Base-by-base conservation (phyloP, 768 basidiomycete genomes). In the Botryobasidium botryosum region DNA sequence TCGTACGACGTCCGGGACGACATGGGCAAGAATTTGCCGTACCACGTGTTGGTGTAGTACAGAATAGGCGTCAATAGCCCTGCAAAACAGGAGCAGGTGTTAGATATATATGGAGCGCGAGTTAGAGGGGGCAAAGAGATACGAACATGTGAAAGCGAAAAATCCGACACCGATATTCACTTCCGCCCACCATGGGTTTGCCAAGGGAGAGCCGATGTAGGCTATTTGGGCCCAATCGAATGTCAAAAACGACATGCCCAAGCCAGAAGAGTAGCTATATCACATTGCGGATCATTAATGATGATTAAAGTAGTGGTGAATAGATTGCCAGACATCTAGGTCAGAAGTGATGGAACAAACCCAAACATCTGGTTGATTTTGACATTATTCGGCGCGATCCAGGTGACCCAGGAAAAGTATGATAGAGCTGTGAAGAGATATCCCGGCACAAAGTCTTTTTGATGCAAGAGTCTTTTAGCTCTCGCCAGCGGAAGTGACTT, bases 351-450 rank as follows among this genome's bases (percentile, higher is more conserved):
- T n/a, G n/a, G n/a, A n/a, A n/a, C n/a, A n/a, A n/a, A n/a, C 10
- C 83, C 82, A 51, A 86, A 85, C 55, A 85, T 60, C 54, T 79
- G 74, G 58, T 84, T 86, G 54, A 75, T 69, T 39, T 59, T 64
- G 40, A 77, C 51, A 51, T 83, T 79, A 38, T 77, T 51, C 0
- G 83, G 84, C 1, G 63, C 75, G 42, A 86, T 82, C 83, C 87
- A 91, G 66, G 84, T 87, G 31, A 76, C 74, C 83, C 86, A 91
- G 58, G 77, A 85, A 67, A 91, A 90, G 45, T 82, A 63, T 54
- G 79, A 83, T 40, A 90, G 67, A 10, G 71, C 83, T 6, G 68
- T 65, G 69, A 82, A 83, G 48, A 82, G 62, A 57, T 79, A 85
- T 4, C 79, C 79, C 0, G 80, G 80, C 53, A 81, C 56, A 58